These are phyloP conservation scores for Phytophthora macrochlamydospora DNA, from an alignment of 352 stramenopile genomes.

Conservation along the genomic window DNA sequence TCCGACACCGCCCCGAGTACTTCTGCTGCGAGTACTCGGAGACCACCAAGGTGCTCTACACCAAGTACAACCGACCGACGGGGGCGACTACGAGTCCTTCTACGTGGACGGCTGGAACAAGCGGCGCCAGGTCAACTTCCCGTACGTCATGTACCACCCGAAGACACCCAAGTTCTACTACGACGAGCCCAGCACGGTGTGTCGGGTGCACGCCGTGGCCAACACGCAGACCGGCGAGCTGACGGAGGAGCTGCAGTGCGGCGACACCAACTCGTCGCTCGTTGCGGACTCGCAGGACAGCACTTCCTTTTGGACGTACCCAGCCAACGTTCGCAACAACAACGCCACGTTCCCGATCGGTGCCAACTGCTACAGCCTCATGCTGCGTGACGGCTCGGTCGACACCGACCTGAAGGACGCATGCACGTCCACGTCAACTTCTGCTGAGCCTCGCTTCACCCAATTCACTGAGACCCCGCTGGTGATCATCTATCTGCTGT, in stretches of 20 bases:
- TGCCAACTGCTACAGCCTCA: conserved; percentile 41
- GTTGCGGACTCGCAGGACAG: conserved; percentile 29
- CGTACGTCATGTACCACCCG: conserved; percentile 37
- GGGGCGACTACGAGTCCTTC: conserved; percentile 36
- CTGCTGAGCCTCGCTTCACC: conserved; percentile 22
- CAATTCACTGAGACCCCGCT: conserved; percentile 29
- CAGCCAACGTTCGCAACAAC: conserved; percentile 50
- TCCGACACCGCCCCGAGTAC: conserved; percentile 37
- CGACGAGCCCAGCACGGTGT: conserved; percentile 32
- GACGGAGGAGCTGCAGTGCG: conserved; percentile 40
- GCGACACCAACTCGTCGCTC: conserved; percentile 35
- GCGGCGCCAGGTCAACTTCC: conserved; percentile 44
- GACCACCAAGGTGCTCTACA: conserved; percentile 33
- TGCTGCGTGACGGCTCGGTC: conserved; percentile 31
- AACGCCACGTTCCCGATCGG: conserved; percentile 55
- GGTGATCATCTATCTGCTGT: conserved; percentile 35
- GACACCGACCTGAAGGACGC: conserved; percentile 21
- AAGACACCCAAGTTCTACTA: conserved; percentile 39
- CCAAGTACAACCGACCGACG: conserved; percentile 35
- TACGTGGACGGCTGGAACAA: conserved; percentile 43
- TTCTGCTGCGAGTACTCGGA: conserved; percentile 44
- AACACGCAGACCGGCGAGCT: conserved; percentile 25
- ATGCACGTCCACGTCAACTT: conserved; percentile 20
- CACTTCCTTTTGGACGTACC: conserved; percentile 48
- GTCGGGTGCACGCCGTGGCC: conserved; percentile 31